Evolutionary conservation across 176 grass and related monocot species (phyloP), one percentile per base, ranked within the genome.

Genomic region (Saccharum spontaneum): DNA sequence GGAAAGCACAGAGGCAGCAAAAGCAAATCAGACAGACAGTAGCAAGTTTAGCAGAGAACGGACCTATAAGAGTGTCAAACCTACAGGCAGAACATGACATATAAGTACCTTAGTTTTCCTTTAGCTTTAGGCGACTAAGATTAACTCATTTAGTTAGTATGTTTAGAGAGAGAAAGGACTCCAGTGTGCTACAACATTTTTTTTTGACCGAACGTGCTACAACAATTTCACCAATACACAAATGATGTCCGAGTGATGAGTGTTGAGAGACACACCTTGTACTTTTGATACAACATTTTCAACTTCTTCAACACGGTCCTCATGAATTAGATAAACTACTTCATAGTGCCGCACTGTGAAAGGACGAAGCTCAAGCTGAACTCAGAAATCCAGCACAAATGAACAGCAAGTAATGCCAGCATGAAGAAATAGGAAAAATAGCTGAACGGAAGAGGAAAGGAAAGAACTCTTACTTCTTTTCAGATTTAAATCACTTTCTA

Each of bases 291-390:
- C 50, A 26, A 98, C 88, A 66, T 82, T 79, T 71, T 98, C 96
- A 90, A 90, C 89, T 80, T 95, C 91, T 71, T 94, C 89, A n/a
- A 89, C 75, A 41, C 28, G 83, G 12, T 94, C 90, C 89, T 95
- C 89, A 64, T 98, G 93, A 81, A 95, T 98, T 61, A 95, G 86
- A 84, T 95, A 95, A 79, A 98, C 93, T 28, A 98, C 91, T 84
- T 95, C 93, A 67, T 95, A 95, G 70, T 98, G 93, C 14, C 96
- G 82, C 96, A 95, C 95, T 98, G 77, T 83, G 82, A 63, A 48
- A 82, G 73, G 26, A 81, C 10, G 8, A 78, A 28, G 18, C 50
- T 41, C 31, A 67, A 36, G 69, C 10, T 61, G 48, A 69, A 71
- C 22, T 84, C 44, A 74, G 37, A 76, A 55, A 76, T 33, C 36